Conservation (phyloP, 179 eudicot genomes). For the Beta lomatogona region DNA sequence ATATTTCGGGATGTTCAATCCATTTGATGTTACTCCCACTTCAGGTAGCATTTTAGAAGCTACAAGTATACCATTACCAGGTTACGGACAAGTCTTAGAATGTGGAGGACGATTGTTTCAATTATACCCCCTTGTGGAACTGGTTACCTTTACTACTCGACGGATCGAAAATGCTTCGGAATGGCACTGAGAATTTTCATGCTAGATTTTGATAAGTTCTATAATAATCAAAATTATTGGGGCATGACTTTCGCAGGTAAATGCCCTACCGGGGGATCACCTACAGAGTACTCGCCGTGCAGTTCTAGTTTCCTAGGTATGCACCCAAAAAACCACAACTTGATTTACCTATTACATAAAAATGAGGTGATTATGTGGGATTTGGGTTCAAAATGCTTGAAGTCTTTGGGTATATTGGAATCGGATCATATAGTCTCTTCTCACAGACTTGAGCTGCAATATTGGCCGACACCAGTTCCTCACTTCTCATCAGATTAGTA, state of each 20-base stretch:
- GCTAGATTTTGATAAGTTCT: neutral
- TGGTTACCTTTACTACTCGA: neutral
- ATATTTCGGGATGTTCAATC: constrained; percentile 17
- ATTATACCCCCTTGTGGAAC: neutral
- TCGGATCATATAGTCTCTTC: neutral
- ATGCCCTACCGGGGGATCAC: neutral
- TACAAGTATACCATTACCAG: neutral
- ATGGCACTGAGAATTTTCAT: neutral
- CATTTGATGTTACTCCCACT: constrained; percentile 17
- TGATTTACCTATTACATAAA: neutral
- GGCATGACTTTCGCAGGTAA: neutral
- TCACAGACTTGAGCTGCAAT: neutral
- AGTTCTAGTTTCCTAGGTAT: neutral
- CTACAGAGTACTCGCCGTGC: neutral
- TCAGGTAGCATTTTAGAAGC: neutral
- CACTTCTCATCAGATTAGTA: no score
- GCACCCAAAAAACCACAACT: constrained; percentile 10
- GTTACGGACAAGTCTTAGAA: neutral
- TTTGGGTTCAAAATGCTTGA: neutral
- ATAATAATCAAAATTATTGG: no score
- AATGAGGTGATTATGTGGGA: constrained; percentile 11
- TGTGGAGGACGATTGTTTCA: neutral
- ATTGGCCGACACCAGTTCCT: constrained; percentile 2
- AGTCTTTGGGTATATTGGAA: neutral
- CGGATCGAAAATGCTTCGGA: no score